phyloP scores from a whole-genome alignment of 2,329 filamentous ascomycete genomes.

The Cercospora nicotianae region DNA sequence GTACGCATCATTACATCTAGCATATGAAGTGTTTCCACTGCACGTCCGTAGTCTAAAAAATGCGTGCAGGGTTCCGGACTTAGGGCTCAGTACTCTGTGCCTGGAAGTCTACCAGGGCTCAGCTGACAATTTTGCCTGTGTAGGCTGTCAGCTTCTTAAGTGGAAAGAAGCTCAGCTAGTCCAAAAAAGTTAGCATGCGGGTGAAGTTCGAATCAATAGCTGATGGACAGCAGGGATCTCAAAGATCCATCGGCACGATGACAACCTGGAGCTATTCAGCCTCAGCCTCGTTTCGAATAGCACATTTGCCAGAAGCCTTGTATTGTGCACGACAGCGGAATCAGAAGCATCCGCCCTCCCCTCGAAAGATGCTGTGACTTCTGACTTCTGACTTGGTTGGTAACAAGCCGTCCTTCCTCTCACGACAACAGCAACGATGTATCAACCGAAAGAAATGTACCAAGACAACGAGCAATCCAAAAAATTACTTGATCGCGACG shows the following conservation, averaged over 20 bases:
- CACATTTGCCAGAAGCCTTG: background rate
- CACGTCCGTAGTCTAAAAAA: background rate
- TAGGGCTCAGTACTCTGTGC: background rate
- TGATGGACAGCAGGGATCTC: background rate
- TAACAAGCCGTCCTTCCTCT: background rate
- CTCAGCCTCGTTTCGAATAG: background rate
- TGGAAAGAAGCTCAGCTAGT: no score
- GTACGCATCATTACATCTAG: background rate
- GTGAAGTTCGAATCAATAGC: no score
- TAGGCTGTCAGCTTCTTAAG: no score
- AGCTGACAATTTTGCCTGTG: background rate
- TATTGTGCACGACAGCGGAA: background rate
- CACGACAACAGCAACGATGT: background rate
- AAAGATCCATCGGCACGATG: background rate
- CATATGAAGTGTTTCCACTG: background rate
- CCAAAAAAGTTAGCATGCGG: no score
- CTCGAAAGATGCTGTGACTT: background rate
- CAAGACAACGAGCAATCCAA: background rate
- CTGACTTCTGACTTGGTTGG: background rate
- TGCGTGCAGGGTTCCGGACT: background rate
- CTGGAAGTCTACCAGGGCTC: background rate
- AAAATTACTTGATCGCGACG: background rate
- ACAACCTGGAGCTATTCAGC: background rate
- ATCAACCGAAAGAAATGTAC: background rate
- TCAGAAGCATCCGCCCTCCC: background rate